Base-by-base conservation (phyloP, 352 stramenopile species). In the Phytophthora melonis region DNA sequence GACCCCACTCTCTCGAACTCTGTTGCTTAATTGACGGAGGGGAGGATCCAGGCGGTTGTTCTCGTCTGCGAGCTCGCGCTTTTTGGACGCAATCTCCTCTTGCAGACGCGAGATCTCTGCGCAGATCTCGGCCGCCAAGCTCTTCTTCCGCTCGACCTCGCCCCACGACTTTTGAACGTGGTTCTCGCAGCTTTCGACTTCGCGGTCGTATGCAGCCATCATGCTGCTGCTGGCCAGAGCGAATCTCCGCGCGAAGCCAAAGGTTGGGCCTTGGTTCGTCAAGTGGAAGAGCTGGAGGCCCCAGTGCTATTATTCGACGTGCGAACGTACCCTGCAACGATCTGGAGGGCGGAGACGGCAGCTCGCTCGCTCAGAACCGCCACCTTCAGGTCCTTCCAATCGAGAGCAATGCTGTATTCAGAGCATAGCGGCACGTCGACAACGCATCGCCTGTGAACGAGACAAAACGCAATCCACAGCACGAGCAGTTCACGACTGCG, bases 341-440 rank as follows among this genome's bases (percentile, higher is more conserved):
- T 19, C 16, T 68, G 32, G 14, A 90, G 58, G 6, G 83, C 75
- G 19, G 49, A 41, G 41, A 83, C 66, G 2, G 77, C 79, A 34
- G 58, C 32, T 27, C 54, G 25, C 23, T 88, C 75, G 6, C 66
- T 72, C 13, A 86, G n/a, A 19, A 88, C 81, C n/a, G 68, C 68
- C 13, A 82, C 57, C 18, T 79, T 67, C 0, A 90, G 70, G 21
- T 83, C 47, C 25, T 56, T 27, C 79, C 79, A 90, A 1, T 77
- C n/a, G 1, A 90, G 58, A 5, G 81, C 69, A 19, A 86, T 83
- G 6, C 77, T 74, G 43, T 82, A 90, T n/a, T 79, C n/a, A 0
- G 32, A 25, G 1, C 78, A 59, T 16, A 79, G 16, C 9, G 34
- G 50, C 1, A 70, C 59, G 39, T 67, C 45, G 0, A 30, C 2